These are phyloP conservation scores for Termitomyces eurrhizus DNA, from an alignment of 768 basidiomycete genomes.

Conservation along the genomic window DNA sequence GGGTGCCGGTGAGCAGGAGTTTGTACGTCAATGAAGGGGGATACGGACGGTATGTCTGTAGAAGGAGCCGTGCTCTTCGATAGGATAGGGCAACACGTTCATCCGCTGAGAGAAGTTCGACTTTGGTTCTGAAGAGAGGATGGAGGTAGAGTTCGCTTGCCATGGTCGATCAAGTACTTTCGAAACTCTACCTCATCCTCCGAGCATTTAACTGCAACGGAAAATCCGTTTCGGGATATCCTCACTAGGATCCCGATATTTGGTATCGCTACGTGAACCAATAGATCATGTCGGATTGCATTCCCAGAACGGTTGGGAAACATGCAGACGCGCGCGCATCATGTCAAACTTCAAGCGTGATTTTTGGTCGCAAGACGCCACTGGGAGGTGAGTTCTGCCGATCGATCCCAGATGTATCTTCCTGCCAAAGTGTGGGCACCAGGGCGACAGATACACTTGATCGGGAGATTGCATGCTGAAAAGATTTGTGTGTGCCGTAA, in stretches of 20 bases:
- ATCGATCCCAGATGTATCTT: slow-evolving; percentile 18
- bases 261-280: slow-evolving; percentile 17
- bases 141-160: slow-evolving; percentile 35
- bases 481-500: slow-evolving; percentile 19
- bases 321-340: slow-evolving; percentile 16
- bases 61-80: slow-evolving; percentile 42
- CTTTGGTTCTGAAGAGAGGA: slow-evolving; percentile 41
- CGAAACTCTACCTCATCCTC: background rate
- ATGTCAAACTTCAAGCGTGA: slow-evolving; percentile 19
- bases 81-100: slow-evolving; percentile 48
- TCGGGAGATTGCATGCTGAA: slow-evolving; percentile 19
- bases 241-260: slow-evolving; percentile 12
- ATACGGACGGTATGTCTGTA: slow-evolving; percentile 45
- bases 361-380: slow-evolving; percentile 17
- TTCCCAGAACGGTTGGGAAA: slow-evolving; percentile 19
- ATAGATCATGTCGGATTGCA: slow-evolving; percentile 18
- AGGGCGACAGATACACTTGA: slow-evolving; percentile 7
- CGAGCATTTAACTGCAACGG: slow-evolving; percentile 15
- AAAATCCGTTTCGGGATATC: slow-evolving; percentile 17
- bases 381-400: slow-evolving; percentile 23
- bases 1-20: slow-evolving; percentile 5
- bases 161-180: slow-evolving; percentile 22
- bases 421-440: slow-evolving; percentile 16
- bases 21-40: background rate
- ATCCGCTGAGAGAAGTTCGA: slow-evolving; percentile 41